These are phyloP conservation scores for Phytophthora syringae DNA, from an alignment of 352 stramenopile species.

Conservation along the genomic window DNA sequence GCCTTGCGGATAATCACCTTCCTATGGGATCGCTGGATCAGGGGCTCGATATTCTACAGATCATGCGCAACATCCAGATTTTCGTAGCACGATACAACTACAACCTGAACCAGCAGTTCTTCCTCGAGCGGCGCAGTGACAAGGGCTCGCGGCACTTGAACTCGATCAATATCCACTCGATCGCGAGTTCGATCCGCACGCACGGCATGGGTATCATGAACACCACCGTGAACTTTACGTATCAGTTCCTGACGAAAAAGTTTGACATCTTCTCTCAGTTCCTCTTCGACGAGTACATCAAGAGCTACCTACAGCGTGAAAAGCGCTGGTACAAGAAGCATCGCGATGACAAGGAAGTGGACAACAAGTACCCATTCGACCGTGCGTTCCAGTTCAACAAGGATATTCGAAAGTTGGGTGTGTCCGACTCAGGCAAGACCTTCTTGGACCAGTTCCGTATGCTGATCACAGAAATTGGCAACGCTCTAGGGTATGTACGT, in stretches of 20 bases:
- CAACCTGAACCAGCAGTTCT: conserved; percentile 96
- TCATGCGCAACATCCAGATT: conserved; percentile 96
- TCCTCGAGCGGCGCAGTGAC: conserved; percentile 92
- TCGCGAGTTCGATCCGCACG: conserved; percentile 92
- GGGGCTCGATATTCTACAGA: conserved; percentile 94
- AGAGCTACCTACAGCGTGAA: conserved; percentile 93
- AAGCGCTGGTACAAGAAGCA: conserved; percentile 95
- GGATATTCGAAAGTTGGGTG: conserved; percentile 87
- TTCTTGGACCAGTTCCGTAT: conserved; percentile 93
- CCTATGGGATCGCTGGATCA: conserved; percentile 94
- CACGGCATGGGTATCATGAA: conserved; percentile 97
- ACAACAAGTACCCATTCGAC: conserved; percentile 94
- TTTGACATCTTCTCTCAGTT: conserved; percentile 93
- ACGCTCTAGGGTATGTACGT: conserved; percentile 93
- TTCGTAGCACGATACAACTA: conserved; percentile 94
- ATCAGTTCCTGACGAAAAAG: conserved; percentile 94
- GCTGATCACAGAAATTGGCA: conserved; percentile 93
- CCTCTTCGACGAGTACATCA: conserved; percentile 95
- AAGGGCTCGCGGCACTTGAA: conserved; percentile 93
- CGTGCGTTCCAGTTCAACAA: conserved; percentile 94
- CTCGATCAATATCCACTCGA: conserved; percentile 93
- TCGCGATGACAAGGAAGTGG: conserved; percentile 85
- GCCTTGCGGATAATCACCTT: conserved; percentile 91
- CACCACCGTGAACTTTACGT: conserved; percentile 96
- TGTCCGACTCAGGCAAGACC: conserved; percentile 86